Base-by-base conservation (phyloP, 2,329 filamentous ascomycete genomes). In the Curvularia verruculosa region DNA sequence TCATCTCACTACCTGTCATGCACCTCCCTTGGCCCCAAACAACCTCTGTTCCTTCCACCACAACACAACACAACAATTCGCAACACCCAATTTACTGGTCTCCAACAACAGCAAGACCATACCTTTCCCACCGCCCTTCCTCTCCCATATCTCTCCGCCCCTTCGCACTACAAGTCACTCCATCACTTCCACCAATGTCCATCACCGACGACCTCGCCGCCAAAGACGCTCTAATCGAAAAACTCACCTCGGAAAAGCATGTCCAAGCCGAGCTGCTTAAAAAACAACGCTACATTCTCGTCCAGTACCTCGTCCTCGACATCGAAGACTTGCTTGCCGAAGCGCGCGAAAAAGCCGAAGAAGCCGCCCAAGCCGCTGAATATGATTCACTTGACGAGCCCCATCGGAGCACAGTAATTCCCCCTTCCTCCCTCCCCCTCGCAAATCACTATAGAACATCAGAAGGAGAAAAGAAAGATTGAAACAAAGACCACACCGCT, bases 281-380 rank as follows among this genome's bases (percentile, higher is more conserved):
- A 12, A 52, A 52, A 15, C 53, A 52, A 26, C 48, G 48, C 34
- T 41, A 56, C 41, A 45, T 47, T 13, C 34, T 56, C 24, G 29
- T 49, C 31, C 43, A 46, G n/a, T 56, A 56, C 49, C 53, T 56
- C 8, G 52, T 52, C 41, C 41, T 52, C 26, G 53, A 56, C 28
- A 52, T 56, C 15, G 49, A 56, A 43, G 49, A 52, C 21, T 46
- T 41, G 19, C 48, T 56, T 3, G 48, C 41, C 21, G 41, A 56
- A 24, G 41, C 41, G 3, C 41, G 41, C 1, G 41, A 36, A 4
- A 46, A 52, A 37, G 19, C 41, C 15, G 53, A 46, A 3, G 28
- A 29, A 29, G 24, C 24, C 3, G 24, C 24, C 3, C 24, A 26
- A 26, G 24, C 24, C 5, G 24, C 24, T 26, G 24, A 26, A 26